Evolutionary conservation across 2,329 filamentous ascomycete species (phyloP), one percentile per base, ranked within the genome.

Genomic region (Ceratocystis colombiana): DNA sequence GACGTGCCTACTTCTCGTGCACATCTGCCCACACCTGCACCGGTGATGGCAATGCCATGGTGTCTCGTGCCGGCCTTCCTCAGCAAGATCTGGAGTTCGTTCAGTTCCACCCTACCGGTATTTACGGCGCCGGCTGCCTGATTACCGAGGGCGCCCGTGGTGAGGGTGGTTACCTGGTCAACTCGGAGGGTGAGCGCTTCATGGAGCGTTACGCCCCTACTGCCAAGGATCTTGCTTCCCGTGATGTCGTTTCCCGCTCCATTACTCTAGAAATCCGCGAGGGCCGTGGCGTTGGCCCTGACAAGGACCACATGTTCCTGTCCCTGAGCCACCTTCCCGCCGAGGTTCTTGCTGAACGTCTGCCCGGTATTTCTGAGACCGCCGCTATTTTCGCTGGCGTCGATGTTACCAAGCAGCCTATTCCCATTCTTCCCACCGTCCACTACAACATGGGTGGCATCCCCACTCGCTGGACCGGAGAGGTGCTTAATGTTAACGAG

Each of bases 391-490:
- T 99, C 78, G 84, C 93, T 68, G 93, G 94, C 79, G 92, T 99
- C 72, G 94, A 99, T 76, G 93, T 99, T 71, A 88, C 87, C 74
- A 96, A 96, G 82, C 89, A 96, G 79, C 93, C 93, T 70, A 97
- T 97, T 72, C 93, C 93, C 69, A 93, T 97, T 71, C 83, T 97
- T 69, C 93, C 93, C 67, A 97, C 93, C 57, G 93, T 96, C 71
- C 92, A 99, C 83, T 99, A 99, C 84, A 96, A 96, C 84, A 99
- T 97, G 94, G 93, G 93, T 78, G 93, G 94, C 83, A 96, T 99
- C 72, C 93, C 93, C 64, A 97, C 94, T 71, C 90, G 90, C 74
- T 97, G 96, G 83, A 96, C 90, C 69, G 93, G 94, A 77, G 91
- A 99, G 79, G 94, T 97, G 69, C 79, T 99, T 71, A 95, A 90